Percentiles rank a stretch among this genome's conserved stretches.
Evolutionary conservation across 2,329 filamentous ascomycete species (phyloP).

Genomic region (Aspergillus fructus): DNA sequence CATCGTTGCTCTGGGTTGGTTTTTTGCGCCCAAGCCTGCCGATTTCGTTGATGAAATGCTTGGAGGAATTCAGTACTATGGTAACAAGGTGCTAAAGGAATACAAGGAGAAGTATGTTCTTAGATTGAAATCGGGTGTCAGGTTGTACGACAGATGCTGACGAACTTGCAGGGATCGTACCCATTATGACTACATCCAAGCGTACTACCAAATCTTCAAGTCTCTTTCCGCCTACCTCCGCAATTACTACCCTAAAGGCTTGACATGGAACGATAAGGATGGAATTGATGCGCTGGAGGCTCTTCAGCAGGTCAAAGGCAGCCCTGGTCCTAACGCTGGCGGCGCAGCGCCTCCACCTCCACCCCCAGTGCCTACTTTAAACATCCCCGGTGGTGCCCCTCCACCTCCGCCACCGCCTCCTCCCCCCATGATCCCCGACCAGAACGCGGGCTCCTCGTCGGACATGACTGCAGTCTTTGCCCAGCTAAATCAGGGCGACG

Average conservation of each 20-base stretch:
- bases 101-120: constrained; percentile 72
- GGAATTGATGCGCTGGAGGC: constrained; percentile 70
- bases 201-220: constrained; percentile 90
- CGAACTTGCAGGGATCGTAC: constrained; percentile 62
- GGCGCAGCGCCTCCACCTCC: constrained; percentile 46
- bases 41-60: constrained; percentile 84
- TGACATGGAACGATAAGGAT: constrained; percentile 82
- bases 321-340: constrained; percentile 35
- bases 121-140: background rate
- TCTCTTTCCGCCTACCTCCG: constrained; percentile 81
- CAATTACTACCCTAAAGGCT: constrained; percentile 73
- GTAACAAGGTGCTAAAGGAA: constrained; percentile 89
- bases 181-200: constrained; percentile 84
- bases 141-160: constrained; percentile 17
- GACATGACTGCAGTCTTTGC: constrained; percentile 88
- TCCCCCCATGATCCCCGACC: constrained; percentile 36
- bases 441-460: constrained; percentile 40
- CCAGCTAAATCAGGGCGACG: constrained; percentile 82
- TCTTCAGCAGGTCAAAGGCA: constrained; percentile 55
- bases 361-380: constrained; percentile 46
- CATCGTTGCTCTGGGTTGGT: constrained; percentile 86
- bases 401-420: constrained; percentile 67
- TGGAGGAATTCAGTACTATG: constrained; percentile 85
- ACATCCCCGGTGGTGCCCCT: constrained; percentile 54
- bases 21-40: constrained; percentile 77